phyloP scores from a whole-genome alignment of 1,284 basidiomycete species.

The Fistulinella staudtii region DNA sequence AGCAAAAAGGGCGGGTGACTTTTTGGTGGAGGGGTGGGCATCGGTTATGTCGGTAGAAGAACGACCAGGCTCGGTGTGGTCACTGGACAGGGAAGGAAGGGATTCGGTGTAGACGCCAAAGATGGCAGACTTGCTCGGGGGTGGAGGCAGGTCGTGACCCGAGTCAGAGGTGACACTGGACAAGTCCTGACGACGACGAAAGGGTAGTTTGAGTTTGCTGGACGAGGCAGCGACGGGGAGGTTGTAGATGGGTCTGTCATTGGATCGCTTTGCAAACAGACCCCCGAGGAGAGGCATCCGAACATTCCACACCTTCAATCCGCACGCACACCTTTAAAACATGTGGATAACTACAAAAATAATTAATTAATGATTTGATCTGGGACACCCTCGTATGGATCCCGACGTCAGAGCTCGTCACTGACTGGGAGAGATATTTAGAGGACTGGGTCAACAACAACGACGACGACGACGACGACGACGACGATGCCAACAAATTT shows the following conservation, averaged over 20 bases:
- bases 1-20: conserved; percentile 29
- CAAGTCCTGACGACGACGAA: conserved; percentile 32
- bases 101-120: conserved; percentile 50
- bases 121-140: conserved; percentile 54
- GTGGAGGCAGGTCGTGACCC: conserved; percentile 37
- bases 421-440: too few species aligned
- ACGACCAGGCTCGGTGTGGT: conserved; percentile 14
- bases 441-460: too few species aligned
- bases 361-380: too few species aligned
- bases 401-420: too few species aligned
- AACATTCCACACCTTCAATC: too few species aligned
- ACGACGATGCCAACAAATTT: conserved; percentile 46
- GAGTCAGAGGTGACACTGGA: conserved; percentile 37
- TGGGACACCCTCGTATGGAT: too few species aligned
- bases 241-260: conserved; percentile 32
- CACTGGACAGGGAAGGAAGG: conserved; percentile 42
- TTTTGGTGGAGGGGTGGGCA: conserved; percentile 35
- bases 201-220: conserved; percentile 41
- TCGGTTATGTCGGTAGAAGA: conserved; percentile 19
- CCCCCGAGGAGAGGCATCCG: conserved; percentile 30
- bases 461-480: neutral
- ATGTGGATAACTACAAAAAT: too few species aligned
- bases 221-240: conserved; percentile 27
- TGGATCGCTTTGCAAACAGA: conserved; percentile 27
- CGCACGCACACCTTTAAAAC: too few species aligned